These are phyloP conservation scores for Colletotrichum kahawae DNA, from an alignment of 2,329 filamentous ascomycete species.

Conservation along the genomic window DNA sequence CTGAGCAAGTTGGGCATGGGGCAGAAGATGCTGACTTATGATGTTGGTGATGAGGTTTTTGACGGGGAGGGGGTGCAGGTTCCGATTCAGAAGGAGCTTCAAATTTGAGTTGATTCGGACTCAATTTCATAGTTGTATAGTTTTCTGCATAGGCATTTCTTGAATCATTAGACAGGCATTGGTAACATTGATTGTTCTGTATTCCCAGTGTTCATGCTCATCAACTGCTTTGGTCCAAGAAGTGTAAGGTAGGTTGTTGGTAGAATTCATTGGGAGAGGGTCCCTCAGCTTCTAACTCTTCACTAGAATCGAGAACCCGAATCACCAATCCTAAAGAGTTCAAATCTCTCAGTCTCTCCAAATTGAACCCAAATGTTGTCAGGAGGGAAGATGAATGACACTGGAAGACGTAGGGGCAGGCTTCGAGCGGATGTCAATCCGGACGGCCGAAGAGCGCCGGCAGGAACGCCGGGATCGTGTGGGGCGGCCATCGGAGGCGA, in stretches of 20 bases:
- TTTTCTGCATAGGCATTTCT: not conserved
- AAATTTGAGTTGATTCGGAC: not conserved
- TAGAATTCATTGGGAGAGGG: accelerated
- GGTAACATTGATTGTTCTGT: accelerated
- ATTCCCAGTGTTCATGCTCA: not conserved
- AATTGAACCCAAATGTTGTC: accelerated
- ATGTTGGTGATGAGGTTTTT: slow-evolving; percentile 2
- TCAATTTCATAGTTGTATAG: accelerated
- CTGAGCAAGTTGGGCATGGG: slow-evolving; percentile 1
- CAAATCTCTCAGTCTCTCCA: not conserved
- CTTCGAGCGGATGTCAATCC: not conserved
- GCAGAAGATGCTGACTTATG: slow-evolving; percentile 9
- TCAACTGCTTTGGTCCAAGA: accelerated
- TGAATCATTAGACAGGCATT: not conserved
- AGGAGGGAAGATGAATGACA: not conserved
- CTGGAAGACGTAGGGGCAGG: not conserved
- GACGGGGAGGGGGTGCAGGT: not conserved
- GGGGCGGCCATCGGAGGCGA: not conserved
- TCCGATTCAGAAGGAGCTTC: not conserved
- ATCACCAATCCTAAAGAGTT: accelerated
- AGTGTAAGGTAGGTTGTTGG: not conserved
- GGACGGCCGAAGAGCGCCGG: not conserved
- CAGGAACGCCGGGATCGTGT: not conserved
- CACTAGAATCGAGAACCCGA: not conserved
- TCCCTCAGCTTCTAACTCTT: not conserved